Evolutionary conservation across 2,329 filamentous ascomycete genomes (phyloP), one percentile per base, ranked within the genome.

Genomic region (Fusarium globosum): DNA sequence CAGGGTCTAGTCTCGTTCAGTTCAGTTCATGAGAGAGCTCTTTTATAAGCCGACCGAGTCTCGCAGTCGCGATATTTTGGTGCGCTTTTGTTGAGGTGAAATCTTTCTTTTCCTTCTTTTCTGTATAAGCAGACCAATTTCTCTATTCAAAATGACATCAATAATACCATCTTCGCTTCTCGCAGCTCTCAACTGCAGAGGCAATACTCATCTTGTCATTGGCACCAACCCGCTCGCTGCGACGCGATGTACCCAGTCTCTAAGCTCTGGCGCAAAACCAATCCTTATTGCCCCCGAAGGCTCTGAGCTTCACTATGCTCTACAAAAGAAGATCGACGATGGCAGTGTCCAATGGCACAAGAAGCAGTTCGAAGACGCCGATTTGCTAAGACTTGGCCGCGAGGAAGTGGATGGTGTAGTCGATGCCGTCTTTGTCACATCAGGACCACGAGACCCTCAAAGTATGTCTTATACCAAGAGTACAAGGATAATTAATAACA

Each of bases 351-450:
- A 88, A 72, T 94, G 93, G 92, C 78, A 91, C 36, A 85, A 88
- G 75, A 88, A 90, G 66, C 80, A 84, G 0, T 97, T 98, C 76
- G 81, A 89, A 57, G 92, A 96, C 42, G 83, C 85, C 1, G 93
- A 98, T 80, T 82, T 98, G 60, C 91, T 90, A 45, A 90, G 86
- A 2, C 84, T 97, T 6, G 96, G 96, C n/a, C 88, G 96, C 58
- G 87, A 90, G 45, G 94, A 97, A 65, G 91, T 97, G 15, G 91
- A 89, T 71, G 80, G 84, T 61, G 90, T 97, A 9, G 96, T 97
- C 21, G 96, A 99, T 81, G 93, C 93, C 62, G 96, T 99, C 43
- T 98, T 98, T 82, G 91, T 98, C 42, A 97, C 95, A 2, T 81
- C 84, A 74, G 77, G 80, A 81, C 86, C 91, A 78, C 77, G 85